phyloP scores from a whole-genome alignment of 164 flowering plant genomes.

The Vitis rotundifolia region DNA sequence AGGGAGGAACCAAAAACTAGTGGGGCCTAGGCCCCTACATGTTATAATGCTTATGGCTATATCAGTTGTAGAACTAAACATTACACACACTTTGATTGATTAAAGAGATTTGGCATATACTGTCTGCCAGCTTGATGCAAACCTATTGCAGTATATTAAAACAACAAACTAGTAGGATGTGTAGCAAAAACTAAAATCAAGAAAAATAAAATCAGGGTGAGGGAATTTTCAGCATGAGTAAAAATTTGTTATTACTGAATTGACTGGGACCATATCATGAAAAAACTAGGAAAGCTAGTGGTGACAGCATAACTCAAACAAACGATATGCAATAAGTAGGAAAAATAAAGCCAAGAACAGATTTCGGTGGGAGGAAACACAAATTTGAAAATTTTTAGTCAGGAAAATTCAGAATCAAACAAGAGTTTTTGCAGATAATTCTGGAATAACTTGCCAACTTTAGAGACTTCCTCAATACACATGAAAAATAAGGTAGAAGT shows the following conservation, averaged over 20 bases:
- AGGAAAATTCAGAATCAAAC: no score
- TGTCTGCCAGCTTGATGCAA: not conserved
- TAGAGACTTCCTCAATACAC: no score
- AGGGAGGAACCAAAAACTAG: not conserved
- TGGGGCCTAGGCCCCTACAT: not conserved
- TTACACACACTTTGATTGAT: not conserved
- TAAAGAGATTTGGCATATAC: not conserved
- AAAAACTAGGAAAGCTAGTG: not conserved
- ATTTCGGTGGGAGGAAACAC: no score
- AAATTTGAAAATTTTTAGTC: no score
- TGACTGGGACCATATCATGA: not conserved
- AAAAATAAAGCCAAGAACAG: no score
- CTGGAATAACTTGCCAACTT: no score
- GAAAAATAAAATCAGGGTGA: not conserved
- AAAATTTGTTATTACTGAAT: not conserved
- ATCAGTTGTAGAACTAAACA: not conserved
- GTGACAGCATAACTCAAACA: not conserved
- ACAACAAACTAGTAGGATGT: not conserved
- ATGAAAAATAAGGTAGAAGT: no score
- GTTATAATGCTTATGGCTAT: not conserved
- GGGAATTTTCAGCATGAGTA: not conserved
- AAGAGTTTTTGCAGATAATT: no score
- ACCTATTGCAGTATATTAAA: not conserved
- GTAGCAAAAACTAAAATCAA: not conserved
- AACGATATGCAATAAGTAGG: no score